Conservation (phyloP, 495 filamentous ascomycete genomes). For the Xylaria flabelliformis region DNA sequence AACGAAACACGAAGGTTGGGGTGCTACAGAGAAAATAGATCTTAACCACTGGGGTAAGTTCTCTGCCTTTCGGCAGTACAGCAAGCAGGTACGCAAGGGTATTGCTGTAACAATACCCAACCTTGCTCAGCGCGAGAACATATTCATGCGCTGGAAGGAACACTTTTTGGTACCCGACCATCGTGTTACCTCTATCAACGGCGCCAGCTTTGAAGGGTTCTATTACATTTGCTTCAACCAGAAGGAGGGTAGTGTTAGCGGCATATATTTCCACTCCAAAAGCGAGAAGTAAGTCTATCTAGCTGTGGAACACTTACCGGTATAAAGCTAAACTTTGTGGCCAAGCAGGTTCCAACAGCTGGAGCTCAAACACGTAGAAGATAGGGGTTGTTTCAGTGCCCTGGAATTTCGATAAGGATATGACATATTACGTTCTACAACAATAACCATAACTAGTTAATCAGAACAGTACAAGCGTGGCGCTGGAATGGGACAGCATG, state of each 20-base stretch:
- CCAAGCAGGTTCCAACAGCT: slow-evolving; percentile 82
- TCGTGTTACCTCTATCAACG: slow-evolving; percentile 83
- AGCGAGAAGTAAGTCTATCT: slow-evolving; percentile 81
- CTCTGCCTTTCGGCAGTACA: slow-evolving; percentile 79
- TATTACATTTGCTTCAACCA: slow-evolving; percentile 99
- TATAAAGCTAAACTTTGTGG: slow-evolving; percentile 19
- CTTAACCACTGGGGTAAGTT: slow-evolving; percentile 94
- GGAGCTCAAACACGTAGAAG: slow-evolving; percentile 84
- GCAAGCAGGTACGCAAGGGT: slow-evolving; percentile 71
- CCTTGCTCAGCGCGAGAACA: slow-evolving; percentile 81
- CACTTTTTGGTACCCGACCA: slow-evolving; percentile 98
- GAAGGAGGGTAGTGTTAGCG: slow-evolving; percentile 78
- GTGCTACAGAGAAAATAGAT: slow-evolving; percentile 90
- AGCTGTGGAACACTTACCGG: not conserved
- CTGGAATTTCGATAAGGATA: slow-evolving; percentile 85
- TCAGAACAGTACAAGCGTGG: slow-evolving; percentile 17
- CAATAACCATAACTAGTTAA: slow-evolving; percentile 21
- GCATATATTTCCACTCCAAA: slow-evolving; percentile 97
- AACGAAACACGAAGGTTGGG: slow-evolving; percentile 90
- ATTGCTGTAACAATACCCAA: slow-evolving; percentile 62
- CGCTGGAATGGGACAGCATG: slow-evolving; percentile 8
- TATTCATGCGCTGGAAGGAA: slow-evolving; percentile 99
- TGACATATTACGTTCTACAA: slow-evolving; percentile 18
- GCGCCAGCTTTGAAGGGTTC: slow-evolving; percentile 97
- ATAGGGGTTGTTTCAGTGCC: slow-evolving; percentile 83